phyloP scores from a whole-genome alignment of 2,329 filamentous ascomycete species.

The Biscogniauxia sp. region DNA sequence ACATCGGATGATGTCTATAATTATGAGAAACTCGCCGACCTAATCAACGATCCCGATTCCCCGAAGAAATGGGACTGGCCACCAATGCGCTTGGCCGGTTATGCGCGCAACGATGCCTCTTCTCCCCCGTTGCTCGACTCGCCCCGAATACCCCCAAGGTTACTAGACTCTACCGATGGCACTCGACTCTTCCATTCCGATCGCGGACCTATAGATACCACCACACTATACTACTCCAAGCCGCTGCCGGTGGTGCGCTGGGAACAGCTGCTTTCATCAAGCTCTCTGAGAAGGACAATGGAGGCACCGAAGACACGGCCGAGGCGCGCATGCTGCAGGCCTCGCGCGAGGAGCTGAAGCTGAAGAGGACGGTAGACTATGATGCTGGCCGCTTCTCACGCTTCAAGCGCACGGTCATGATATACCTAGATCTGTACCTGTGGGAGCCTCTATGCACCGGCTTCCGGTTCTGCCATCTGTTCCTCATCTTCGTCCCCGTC shows the following conservation, averaged over 20 bases:
- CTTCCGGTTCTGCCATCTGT: conserved; percentile 81
- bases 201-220: conserved; percentile 3
- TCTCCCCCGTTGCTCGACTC: conserved; percentile 12
- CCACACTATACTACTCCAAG: conserved; percentile 36
- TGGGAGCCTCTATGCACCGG: conserved; percentile 86
- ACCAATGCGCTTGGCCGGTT: conserved; percentile 41
- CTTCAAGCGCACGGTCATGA: conserved; percentile 56
- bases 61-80: conserved; percentile 45
- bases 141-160: conserved; percentile 12
- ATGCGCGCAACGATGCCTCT: conserved; percentile 38
- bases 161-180: conserved; percentile 16
- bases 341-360: conserved; percentile 77
- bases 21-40: neutral
- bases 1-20: neutral
- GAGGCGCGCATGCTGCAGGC: conserved; percentile 85
- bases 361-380: conserved; percentile 65
- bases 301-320: conserved; percentile 57
- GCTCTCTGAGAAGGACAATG: conserved; percentile 55
- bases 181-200: conserved; percentile 18
- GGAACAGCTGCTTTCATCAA: conserved; percentile 58
- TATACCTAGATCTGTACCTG: conserved; percentile 70
- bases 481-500: conserved; percentile 88
- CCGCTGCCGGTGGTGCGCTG: conserved; percentile 41
- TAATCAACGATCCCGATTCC: conserved; percentile 4
- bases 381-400: conserved; percentile 59